These are phyloP conservation scores for Geotrichum australiense DNA, from an alignment of 1,139 yeast species.

Conservation along the genomic window DNA sequence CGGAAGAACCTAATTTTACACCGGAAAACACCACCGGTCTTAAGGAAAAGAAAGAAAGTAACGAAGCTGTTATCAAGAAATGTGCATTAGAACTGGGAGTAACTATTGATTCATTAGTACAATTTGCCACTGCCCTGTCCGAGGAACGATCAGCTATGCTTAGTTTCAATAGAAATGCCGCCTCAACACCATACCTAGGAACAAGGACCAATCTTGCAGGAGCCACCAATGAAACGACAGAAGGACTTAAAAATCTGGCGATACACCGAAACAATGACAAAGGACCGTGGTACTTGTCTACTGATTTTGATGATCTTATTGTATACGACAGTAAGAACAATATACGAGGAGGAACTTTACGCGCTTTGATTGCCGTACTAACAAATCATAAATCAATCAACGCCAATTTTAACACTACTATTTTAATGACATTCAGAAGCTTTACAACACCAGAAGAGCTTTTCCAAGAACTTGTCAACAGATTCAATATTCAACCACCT, in stretches of 20 bases:
- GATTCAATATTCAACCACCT: conserved; percentile 76
- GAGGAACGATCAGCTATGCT: conserved; percentile 17
- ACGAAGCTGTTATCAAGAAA: conserved; percentile 14
- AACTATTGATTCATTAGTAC: conserved; percentile 17
- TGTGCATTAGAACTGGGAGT: conserved; percentile 18
- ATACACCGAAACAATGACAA: conserved; percentile 15
- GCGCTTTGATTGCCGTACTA: conserved; percentile 73
- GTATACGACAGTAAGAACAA: conserved; percentile 66
- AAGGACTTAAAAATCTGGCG: too few species aligned
- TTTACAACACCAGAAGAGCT: conserved; percentile 66
- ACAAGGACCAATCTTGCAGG: too few species aligned
- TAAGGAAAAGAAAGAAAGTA: neutral
- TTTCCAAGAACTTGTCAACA: conserved; percentile 50
- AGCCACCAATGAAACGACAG: neutral
- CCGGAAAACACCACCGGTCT: neutral
- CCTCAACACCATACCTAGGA: too few species aligned
- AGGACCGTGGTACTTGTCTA: conserved; percentile 71
- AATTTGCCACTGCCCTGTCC: conserved; percentile 16
- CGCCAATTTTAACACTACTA: conserved; percentile 59
- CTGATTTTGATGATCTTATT: conserved; percentile 69
- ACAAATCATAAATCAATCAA: conserved; percentile 73
- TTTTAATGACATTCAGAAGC: conserved; percentile 69
- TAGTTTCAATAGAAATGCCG: conserved; percentile 6
- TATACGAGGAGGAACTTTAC: conserved; percentile 79
- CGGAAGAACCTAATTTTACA: neutral